Evolutionary conservation across 2,329 filamentous ascomycete genomes (phyloP).

Genomic region (Xylaria sp.): DNA sequence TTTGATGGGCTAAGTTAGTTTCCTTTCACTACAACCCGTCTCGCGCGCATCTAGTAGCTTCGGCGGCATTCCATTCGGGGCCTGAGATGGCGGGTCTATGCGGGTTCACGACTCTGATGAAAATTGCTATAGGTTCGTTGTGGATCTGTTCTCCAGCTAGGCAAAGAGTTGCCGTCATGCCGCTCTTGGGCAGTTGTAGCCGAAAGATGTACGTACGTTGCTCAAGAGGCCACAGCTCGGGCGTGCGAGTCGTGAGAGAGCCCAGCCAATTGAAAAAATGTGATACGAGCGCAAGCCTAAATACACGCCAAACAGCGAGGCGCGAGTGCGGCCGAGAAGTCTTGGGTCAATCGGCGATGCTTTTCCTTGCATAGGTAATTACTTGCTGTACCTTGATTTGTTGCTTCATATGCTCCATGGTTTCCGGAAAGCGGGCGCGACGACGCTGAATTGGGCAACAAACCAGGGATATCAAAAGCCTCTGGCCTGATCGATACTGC

Average conservation of each 20-base stretch:
- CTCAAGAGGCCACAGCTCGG: not conserved
- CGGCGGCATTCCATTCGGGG: not conserved
- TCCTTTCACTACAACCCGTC: not conserved
- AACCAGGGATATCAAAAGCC: not conserved
- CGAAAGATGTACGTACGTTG: not conserved
- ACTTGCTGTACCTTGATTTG: not conserved
- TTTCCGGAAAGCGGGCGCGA: not conserved
- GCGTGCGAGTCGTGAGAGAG: not conserved
- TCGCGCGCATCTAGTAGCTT: not conserved
- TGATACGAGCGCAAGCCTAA: not conserved
- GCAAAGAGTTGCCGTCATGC: not conserved
- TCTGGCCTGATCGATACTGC: not conserved
- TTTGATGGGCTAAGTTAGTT: not conserved
- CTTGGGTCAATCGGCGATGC: conserved; percentile 11
- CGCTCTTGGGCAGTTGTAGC: not conserved
- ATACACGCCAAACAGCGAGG: not conserved
- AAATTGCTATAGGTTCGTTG: not conserved
- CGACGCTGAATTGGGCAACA: not conserved
- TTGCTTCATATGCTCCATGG: not conserved
- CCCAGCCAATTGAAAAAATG: not conserved
- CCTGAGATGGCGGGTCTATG: not conserved
- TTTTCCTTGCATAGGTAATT: not conserved
- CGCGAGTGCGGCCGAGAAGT: not conserved
- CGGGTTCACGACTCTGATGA: not conserved
- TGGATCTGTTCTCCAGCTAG: not conserved